Percentiles rank a stretch among this genome's conserved stretches.
Evolutionary conservation across 176 grass and related monocot genomes (phyloP).

Genomic region (Poa pratensis): DNA sequence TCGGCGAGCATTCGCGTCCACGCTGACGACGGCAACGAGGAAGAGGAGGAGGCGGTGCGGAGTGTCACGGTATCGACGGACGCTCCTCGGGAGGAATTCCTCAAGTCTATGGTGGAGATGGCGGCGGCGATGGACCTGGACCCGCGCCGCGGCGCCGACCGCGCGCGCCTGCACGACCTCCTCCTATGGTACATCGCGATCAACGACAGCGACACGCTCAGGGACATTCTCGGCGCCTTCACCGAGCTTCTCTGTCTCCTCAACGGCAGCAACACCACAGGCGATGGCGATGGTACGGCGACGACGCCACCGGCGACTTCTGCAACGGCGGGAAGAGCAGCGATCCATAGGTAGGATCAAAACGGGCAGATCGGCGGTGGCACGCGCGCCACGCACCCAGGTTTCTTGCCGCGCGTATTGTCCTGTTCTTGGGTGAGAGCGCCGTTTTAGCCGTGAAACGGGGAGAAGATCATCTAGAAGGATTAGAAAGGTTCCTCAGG

Average conservation of each 20-base stretch:
- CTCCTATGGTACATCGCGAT: conserved; percentile 83
- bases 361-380: background rate
- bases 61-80: conserved; percentile 58
- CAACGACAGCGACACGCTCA: conserved; percentile 68
- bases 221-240: conserved; percentile 80
- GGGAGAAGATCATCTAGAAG: background rate
- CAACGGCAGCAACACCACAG: background rate
- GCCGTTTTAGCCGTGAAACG: background rate
- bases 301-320: background rate
- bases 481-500: conserved; percentile 1
- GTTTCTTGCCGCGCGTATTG: background rate
- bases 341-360: background rate
- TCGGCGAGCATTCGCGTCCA: background rate
- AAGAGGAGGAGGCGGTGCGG: background rate
- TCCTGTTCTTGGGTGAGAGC: background rate
- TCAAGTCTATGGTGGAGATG: conserved; percentile 90
- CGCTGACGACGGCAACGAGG: background rate
- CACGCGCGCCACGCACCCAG: background rate
- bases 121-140: conserved; percentile 63
- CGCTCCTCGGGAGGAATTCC: conserved; percentile 69
- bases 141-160: conserved; percentile 50
- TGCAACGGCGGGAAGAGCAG: background rate
- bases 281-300: too few relatives aligned
- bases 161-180: conserved; percentile 68
- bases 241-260: conserved; percentile 66